Conservation (phyloP, 2,329 filamentous ascomycete genomes). For the Parastagonospora avenae region DNA sequence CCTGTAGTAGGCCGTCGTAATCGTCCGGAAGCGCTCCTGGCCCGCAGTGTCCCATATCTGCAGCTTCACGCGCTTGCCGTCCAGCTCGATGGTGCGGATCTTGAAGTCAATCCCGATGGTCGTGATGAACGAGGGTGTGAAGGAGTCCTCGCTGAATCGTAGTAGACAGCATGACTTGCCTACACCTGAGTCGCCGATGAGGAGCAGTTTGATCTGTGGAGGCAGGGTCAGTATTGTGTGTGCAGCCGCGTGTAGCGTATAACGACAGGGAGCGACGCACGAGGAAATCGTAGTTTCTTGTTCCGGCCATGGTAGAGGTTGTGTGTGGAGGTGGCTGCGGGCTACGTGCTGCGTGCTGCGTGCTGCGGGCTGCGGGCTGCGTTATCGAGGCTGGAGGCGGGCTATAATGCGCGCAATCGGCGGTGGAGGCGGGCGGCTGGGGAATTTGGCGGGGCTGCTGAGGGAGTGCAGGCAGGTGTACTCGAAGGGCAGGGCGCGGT, state of each 20-base stretch:
- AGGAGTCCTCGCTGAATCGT: constrained; percentile 96
- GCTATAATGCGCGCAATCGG: background rate
- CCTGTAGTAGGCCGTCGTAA: constrained; percentile 98
- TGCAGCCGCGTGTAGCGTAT: constrained; percentile 9
- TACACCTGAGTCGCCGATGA: constrained; percentile 95
- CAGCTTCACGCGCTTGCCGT: constrained; percentile 97
- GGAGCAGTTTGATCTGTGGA: constrained; percentile 86
- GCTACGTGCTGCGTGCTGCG: constrained; percentile 1
- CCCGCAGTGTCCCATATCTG: constrained; percentile 99
- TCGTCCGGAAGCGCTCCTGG: constrained; percentile 97
- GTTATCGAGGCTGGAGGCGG: constrained; percentile 4
- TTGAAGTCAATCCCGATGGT: constrained; percentile 99
- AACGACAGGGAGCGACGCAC: constrained; percentile 60
- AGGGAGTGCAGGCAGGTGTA: background rate
- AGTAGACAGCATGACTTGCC: constrained; percentile 97
- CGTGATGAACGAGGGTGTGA: constrained; percentile 96
- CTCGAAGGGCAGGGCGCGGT: background rate
- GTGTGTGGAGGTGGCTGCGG: constrained; percentile 3
- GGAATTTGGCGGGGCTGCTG: background rate
- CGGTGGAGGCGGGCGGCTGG: background rate
- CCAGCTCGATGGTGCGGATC: constrained; percentile 97
- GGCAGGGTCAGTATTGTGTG: constrained; percentile 12
- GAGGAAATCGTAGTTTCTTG: constrained; percentile 99
- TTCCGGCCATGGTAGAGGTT: constrained; percentile 76
- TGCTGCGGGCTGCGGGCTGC: background rate